Base-by-base conservation (phyloP, 2,329 filamentous ascomycete species). In the Byssoonygena ceratinophila region DNA sequence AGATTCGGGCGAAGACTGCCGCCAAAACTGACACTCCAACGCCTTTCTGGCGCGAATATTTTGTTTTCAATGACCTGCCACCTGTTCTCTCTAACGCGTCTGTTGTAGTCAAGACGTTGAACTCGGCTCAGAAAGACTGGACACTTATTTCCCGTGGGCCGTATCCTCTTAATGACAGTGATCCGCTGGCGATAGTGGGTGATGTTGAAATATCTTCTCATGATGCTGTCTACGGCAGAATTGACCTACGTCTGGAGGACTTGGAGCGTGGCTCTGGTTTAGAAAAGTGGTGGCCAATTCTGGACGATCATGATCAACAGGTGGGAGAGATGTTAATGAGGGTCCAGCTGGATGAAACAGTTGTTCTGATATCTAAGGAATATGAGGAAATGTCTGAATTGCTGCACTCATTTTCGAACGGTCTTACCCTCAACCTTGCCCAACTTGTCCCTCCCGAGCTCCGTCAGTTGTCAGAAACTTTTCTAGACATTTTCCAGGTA, bases 401-500 rank as follows among this genome's bases (percentile, higher is more conserved):
- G 25, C 74, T 98, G 25, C 89, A 96, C 62, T 81, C 83, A 4
- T 96, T 97, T 65, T 81, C 82, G 36, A 84, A 85, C 31, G 86
- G 87, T 0, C 73, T 98, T 52, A 96, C 91, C 0, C 76, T 87
- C 34, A 85, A 94, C 64, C 86, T 98, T 59, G 83, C 88, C 1
- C 80, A 86, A 41, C 80, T 85, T 52, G 76, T 96, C 51, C 85
- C 88, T 0, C 80, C 82, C 1, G 85, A 88, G 62, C 74, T 96
- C 31, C 84, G 85, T 50, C 78, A 81, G n/a, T 68, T 97, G 7
- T 86, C 89, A 1, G 90, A 96, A 64, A 82, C 85, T 25, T 80
- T 97, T 34, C 73, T 97, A 57, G 94, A 97, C 65, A 94, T 98
- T 49, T 98, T 91, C 62, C 92, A 98, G 64, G 90, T 94, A 2